Conservation (phyloP, 2,329 filamentous ascomycete species). For the Penicillium palitans region DNA sequence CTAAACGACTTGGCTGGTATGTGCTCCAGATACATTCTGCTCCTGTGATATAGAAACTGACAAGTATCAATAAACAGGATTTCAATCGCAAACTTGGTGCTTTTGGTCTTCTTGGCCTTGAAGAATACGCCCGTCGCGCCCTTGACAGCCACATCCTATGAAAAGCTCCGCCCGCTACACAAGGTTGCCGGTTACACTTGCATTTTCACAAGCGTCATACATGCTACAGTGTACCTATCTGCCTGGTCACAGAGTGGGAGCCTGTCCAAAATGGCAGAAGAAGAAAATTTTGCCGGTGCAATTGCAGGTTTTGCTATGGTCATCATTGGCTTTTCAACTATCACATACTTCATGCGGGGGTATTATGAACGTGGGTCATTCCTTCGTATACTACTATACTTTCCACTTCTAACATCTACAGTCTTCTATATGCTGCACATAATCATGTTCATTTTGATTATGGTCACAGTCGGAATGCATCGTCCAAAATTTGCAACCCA, state of each 20-base stretch:
- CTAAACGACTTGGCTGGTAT: conserved; percentile 14
- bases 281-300: neutral
- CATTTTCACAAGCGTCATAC: conserved; percentile 10
- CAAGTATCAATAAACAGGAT: conserved; percentile 9
- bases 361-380: neutral
- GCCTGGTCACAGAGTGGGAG: conserved; percentile 2
- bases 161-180: conserved; percentile 22
- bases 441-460: conserved; percentile 13
- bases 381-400: neutral
- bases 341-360: conserved; percentile 2
- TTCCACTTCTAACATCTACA: neutral
- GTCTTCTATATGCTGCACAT: conserved; percentile 16
- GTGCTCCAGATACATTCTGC: neutral
- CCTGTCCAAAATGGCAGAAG: neutral
- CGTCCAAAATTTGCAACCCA: conserved; percentile 12
- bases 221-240: conserved; percentile 3
- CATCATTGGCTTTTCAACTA: conserved; percentile 4
- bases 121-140: conserved; percentile 20
- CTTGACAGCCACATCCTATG: conserved; percentile 17
- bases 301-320: conserved; percentile 7
- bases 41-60: neutral
- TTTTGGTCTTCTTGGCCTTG: conserved; percentile 18
- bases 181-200: conserved; percentile 22
- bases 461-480: conserved; percentile 14
- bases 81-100: conserved; percentile 14